Conservation (phyloP, 371 early-diverging fungal genomes). For the Circinella minor region DNA sequence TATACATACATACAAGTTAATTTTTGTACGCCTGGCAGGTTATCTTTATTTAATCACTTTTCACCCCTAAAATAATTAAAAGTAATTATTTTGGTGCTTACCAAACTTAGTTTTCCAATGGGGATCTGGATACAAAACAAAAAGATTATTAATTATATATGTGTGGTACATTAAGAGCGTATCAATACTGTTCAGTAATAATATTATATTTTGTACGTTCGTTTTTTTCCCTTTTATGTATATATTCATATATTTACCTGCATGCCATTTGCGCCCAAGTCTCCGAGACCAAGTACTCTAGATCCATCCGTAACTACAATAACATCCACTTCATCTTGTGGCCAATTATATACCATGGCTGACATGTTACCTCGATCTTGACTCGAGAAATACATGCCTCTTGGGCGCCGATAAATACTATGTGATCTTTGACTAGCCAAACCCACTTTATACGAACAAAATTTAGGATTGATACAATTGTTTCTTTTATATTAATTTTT, state of each 20-base stretch:
- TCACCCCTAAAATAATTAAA: neutral
- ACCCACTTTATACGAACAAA: constrained; percentile 30
- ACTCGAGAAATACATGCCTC: constrained; percentile 69
- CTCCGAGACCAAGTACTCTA: constrained; percentile 62
- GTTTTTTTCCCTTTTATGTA: neutral
- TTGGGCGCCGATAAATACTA: constrained; percentile 66
- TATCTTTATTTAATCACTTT: neutral
- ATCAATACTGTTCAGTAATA: no score
- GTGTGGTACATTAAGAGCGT: no score
- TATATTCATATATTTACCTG: constrained; percentile 24
- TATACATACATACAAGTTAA: no score
- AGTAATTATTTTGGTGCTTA: constrained; percentile 18
- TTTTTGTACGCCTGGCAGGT: no score
- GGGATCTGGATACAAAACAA: constrained; percentile 30
- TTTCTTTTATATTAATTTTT: neutral
- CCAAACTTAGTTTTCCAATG: constrained; percentile 66
- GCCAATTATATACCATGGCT: constrained; percentile 64
- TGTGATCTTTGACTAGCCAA: constrained; percentile 60
- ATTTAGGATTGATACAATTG: no score
- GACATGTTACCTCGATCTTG: constrained; percentile 68
- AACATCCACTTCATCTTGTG: constrained; percentile 62
- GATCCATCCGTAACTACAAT: constrained; percentile 76
- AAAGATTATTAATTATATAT: no score
- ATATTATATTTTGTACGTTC: neutral
- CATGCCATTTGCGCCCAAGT: constrained; percentile 76